A percentile compares a stretch with the other conserved stretches of the same genome.
These are phyloP conservation scores for Xylariaceae sp. DNA, from an alignment of 2,329 filamentous ascomycete species.

Conservation along the genomic window DNA sequence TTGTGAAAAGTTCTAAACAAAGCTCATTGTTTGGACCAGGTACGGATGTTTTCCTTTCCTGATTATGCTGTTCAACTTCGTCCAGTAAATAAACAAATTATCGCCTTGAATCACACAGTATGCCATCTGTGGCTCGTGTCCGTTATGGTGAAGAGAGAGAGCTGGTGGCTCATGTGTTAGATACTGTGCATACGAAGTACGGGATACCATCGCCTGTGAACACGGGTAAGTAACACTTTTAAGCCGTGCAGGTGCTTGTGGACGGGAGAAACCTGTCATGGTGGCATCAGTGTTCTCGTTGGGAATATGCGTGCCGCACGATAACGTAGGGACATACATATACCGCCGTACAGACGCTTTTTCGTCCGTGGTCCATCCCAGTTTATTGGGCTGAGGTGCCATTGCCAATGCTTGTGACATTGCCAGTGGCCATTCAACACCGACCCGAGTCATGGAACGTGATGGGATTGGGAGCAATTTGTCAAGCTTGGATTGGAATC, in stretches of 20 bases:
- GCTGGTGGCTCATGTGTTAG: not conserved
- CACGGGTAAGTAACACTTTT: too few relatives aligned
- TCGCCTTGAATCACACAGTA: not conserved
- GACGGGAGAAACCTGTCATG: constrained; percentile 11
- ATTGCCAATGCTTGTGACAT: too few relatives aligned
- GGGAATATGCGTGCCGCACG: not conserved
- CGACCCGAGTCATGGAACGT: not conserved
- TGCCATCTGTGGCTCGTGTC: constrained; percentile 1
- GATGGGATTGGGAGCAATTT: not conserved
- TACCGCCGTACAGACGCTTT: not conserved
- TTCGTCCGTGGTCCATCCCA: constrained; percentile 1
- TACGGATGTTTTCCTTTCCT: not conserved
- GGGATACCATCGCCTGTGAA: too few relatives aligned
- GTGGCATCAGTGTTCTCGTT: constrained; percentile 14
- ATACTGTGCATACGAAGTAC: not conserved
- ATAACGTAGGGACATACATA: not conserved
- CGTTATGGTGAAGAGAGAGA: not conserved
- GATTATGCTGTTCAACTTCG: not conserved
- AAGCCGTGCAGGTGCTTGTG: not conserved
- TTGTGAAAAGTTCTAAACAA: not conserved
- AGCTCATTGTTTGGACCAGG: not conserved
- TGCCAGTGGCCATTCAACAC: constrained; percentile 5
- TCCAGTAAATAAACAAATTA: too few relatives aligned
- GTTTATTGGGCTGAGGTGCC: constrained; percentile 2
- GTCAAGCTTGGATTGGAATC: not conserved